Evolutionary conservation across 257 asterid genomes (phyloP).

Genomic region (Fraxinus cuspidata): DNA sequence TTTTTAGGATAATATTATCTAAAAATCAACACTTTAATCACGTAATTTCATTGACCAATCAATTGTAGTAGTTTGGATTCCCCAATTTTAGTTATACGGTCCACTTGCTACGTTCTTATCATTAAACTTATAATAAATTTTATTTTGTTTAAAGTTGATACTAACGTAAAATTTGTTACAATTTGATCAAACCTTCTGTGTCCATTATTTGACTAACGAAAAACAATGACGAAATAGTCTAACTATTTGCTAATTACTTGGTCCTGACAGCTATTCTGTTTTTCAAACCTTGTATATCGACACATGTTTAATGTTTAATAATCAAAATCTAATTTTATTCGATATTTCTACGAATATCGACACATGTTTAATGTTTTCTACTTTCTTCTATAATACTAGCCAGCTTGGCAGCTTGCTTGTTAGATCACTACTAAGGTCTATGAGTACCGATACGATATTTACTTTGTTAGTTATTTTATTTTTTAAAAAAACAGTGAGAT

Average conservation of each 20-base stretch:
- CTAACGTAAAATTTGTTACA: too few species aligned
- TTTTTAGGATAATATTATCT: background rate
- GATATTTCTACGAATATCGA: too few species aligned
- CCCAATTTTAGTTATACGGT: background rate
- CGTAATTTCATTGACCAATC: background rate
- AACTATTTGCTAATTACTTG: too few species aligned
- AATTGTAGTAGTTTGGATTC: background rate
- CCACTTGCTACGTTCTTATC: background rate
- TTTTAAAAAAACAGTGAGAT: too few species aligned
- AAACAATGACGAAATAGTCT: too few species aligned
- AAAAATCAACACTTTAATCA: background rate
- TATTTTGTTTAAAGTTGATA: background rate
- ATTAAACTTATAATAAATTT: background rate
- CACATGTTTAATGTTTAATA: too few species aligned
- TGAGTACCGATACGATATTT: background rate
- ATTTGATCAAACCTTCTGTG: background rate
- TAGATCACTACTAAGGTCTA: background rate
- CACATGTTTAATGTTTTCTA: background rate
- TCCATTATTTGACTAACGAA: too few species aligned
- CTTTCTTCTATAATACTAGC: background rate
- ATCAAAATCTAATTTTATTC: background rate
- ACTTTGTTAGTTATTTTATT: too few species aligned
- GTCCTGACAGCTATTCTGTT: too few species aligned
- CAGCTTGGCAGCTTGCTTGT: background rate
- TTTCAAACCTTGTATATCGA: too few species aligned